Evolutionary conservation across 805 yeast genomes (phyloP), one percentile per base, ranked within the genome.

Genomic region (Trichomonascus vanleenenianus): DNA sequence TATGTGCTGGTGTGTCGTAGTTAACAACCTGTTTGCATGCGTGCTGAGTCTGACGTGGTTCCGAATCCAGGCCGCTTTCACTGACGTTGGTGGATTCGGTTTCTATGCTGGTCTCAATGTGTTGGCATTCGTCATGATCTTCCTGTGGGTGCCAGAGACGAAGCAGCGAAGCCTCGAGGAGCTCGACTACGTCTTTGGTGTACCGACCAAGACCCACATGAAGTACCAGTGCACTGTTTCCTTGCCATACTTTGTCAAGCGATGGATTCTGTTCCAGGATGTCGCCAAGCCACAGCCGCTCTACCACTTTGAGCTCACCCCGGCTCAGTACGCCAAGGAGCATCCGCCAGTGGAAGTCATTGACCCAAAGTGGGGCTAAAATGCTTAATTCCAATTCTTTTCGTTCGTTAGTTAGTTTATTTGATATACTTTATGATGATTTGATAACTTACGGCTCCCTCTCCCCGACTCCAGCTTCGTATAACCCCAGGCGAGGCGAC

Each of bases 41-140:
- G 68, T 78, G 37, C 65, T 80, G 50, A 78, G 91, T 16, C 71
- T 85, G 50, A 77, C 93, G 6, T 80, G 88, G 88, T 91, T 93
- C 40, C 70, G 84, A 27, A 65, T 87, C 61, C 62, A 74, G 45
- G 73, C 65, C 38, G 81, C 84, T 0, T 80, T 86, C 67, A 78
- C 75, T 47, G 75, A 85, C 2, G 84, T 80, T 55, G 95, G 95
- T 63, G 93, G 91, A 3, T 86, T 84, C 59, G 88, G 93, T 12
- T 86, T 80, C 74, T 86, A 84, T 58, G 94, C 94, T 1, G 94
- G 83, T 11, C 82, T 89, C 85, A 85, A 85, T 61, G 55, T 85
- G 56, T 83, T 83, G 3, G 72, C 85, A 45, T 78, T 83, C 72
- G 69, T 81, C 60, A 67, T 83, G 50, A 75, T 76, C 14, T 69